These are phyloP conservation scores for apple (Malus domestica) DNA, from an alignment of 306 rosid species.

Conservation along the genomic window DNA sequence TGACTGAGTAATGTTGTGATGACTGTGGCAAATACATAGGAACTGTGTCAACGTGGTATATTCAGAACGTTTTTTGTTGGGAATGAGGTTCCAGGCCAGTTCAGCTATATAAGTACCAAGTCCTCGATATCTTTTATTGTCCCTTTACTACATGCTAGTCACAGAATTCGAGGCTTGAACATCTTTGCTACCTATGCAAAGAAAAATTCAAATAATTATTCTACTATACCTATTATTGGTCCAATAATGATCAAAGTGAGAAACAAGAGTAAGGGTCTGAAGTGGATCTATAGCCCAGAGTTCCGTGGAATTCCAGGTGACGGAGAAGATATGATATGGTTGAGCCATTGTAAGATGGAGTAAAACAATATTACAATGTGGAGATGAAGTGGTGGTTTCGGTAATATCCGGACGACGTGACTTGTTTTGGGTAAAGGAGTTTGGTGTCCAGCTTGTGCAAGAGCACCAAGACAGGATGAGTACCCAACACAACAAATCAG, in stretches of 20 bases:
- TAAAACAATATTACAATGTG: not conserved
- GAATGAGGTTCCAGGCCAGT: not conserved
- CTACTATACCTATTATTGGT: rapidly evolving
- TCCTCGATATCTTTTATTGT: not conserved
- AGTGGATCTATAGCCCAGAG: not conserved
- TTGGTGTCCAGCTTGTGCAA: not conserved
- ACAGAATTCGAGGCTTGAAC: not conserved
- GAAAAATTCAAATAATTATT: not conserved
- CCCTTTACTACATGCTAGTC: not conserved
- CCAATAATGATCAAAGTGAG: not conserved
- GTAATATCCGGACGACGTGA: not conserved
- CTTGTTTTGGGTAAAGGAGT: not conserved
- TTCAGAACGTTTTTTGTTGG: not conserved
- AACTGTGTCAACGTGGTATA: not conserved
- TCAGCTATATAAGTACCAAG: not conserved
- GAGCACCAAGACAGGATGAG: not conserved
- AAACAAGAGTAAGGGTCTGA: not conserved
- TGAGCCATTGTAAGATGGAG: not conserved
- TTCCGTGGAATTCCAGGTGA: not conserved
- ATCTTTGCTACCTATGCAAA: not conserved
- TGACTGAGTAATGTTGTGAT: no score
- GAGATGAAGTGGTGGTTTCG: not conserved
- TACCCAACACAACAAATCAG: not conserved
- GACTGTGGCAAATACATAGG: not conserved
- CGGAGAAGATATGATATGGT: not conserved